phyloP scores from a whole-genome alignment of 1,284 basidiomycete species.

The Butyriboletus pseudospeciosus region DNA sequence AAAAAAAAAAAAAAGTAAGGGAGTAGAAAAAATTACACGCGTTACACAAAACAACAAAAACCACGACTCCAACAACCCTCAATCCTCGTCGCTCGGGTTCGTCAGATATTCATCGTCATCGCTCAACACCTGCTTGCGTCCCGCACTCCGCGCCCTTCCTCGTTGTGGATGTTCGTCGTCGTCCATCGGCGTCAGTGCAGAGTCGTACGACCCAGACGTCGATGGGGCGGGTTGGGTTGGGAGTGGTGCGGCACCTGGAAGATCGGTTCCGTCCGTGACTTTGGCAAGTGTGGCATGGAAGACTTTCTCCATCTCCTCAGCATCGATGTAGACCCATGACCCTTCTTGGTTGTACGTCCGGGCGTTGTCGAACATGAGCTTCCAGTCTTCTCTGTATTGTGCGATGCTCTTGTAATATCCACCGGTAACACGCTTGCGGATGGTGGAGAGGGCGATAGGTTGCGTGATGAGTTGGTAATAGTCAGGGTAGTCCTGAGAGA shows the following conservation, averaged over 20 bases:
- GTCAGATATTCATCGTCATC: slow-evolving; percentile 74
- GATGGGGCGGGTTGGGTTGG: slow-evolving; percentile 37
- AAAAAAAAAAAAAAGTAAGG: slow-evolving; percentile 2
- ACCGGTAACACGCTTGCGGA: slow-evolving; percentile 77
- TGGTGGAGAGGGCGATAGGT: slow-evolving; percentile 85
- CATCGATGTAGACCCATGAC: slow-evolving; percentile 91
- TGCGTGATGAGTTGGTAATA: slow-evolving; percentile 77
- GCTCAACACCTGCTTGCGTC: slow-evolving; percentile 67
- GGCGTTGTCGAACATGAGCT: slow-evolving; percentile 91
- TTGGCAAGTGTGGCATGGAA: slow-evolving; percentile 65
- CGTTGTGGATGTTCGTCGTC: slow-evolving; percentile 65
- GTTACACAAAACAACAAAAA: slow-evolving; percentile 15
- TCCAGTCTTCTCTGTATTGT: slow-evolving; percentile 77
- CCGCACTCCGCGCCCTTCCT: slow-evolving; percentile 46
- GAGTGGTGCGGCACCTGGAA: slow-evolving; percentile 62
- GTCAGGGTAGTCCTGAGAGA: slow-evolving; percentile 76
- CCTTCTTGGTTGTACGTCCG: slow-evolving; percentile 85
- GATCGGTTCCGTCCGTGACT: slow-evolving; percentile 56
- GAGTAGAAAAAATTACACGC: slow-evolving; percentile 13
- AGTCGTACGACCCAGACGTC: slow-evolving; percentile 53
- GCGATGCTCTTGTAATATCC: slow-evolving; percentile 74
- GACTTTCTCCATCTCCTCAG: slow-evolving; percentile 85
- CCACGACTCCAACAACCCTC: background rate
- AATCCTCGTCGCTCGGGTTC: slow-evolving; percentile 56
- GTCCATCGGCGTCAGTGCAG: slow-evolving; percentile 70